phyloP scores from a whole-genome alignment of 768 basidiomycete species.

The Amylocystis lapponica region DNA sequence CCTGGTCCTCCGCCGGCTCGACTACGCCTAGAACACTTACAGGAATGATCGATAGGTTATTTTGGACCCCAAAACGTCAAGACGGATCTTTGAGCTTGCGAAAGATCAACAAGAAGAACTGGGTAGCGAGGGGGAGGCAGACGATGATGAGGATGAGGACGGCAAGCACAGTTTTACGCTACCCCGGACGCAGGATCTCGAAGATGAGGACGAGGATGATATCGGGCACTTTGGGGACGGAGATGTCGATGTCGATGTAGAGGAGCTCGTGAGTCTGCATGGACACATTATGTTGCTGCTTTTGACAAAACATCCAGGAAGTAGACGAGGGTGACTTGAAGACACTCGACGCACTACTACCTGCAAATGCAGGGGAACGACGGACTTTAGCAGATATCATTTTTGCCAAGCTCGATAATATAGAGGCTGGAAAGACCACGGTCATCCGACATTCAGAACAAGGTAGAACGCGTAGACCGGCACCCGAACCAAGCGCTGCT shows the following conservation, averaged over 20 bases:
- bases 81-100: constrained; percentile 88
- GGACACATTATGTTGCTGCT: neutral
- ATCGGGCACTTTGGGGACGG: constrained; percentile 29
- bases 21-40: too few species aligned
- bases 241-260: constrained; percentile 57
- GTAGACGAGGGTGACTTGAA: constrained; percentile 89
- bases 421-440: constrained; percentile 46
- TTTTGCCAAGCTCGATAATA: constrained; percentile 82
- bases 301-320: constrained; percentile 43
- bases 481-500: constrained; percentile 7
- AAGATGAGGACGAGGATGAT: constrained; percentile 27
- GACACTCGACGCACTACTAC: constrained; percentile 76
- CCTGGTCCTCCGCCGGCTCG: constrained; percentile 1
- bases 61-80: constrained; percentile 76
- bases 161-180: constrained; percentile 21
- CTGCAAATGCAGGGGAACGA: constrained; percentile 67
- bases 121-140: constrained; percentile 54
- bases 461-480: constrained; percentile 28
- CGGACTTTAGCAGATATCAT: constrained; percentile 95
- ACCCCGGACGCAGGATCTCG: constrained; percentile 23
- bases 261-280: constrained; percentile 42
- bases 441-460: constrained; percentile 56
- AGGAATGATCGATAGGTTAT: constrained; percentile 48
- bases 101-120: constrained; percentile 90
- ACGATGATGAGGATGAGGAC: constrained; percentile 37